Conservation (phyloP, 176 grass and related monocot genomes). For the Oryza longistaminata region DNA sequence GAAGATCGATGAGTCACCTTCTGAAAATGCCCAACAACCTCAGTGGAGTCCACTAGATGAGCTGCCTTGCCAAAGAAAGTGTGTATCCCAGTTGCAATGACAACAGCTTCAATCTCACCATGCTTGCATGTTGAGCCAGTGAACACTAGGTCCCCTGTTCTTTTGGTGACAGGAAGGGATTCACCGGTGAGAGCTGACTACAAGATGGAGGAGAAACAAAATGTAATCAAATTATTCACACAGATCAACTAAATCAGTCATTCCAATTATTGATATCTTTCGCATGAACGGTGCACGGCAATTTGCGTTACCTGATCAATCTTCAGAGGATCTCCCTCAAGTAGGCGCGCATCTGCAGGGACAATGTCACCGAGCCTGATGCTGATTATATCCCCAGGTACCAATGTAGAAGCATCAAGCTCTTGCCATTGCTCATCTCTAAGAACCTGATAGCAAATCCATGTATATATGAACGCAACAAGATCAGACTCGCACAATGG, state of each 20-base stretch:
- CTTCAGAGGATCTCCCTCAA: slow-evolving; percentile 82
- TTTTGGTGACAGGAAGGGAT: slow-evolving; percentile 75
- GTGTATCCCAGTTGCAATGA: slow-evolving; percentile 62
- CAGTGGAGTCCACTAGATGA: slow-evolving; percentile 75
- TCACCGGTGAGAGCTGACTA: slow-evolving; percentile 81
- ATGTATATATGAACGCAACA: slow-evolving; percentile 28
- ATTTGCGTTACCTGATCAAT: slow-evolving; percentile 69
- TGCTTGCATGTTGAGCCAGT: slow-evolving; percentile 81
- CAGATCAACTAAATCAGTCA: background rate
- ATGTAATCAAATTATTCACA: background rate
- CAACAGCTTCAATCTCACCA: slow-evolving; percentile 74
- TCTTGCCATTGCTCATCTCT: slow-evolving; percentile 78
- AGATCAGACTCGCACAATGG: background rate
- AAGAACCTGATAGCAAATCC: slow-evolving; percentile 42
- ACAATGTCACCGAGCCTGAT: slow-evolving; percentile 84
- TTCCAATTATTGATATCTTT: background rate
- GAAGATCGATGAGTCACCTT: slow-evolving; percentile 49
- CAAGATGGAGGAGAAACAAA: slow-evolving; percentile 18
- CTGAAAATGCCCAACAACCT: slow-evolving; percentile 78
- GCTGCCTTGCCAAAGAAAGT: slow-evolving; percentile 82
- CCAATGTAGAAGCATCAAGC: slow-evolving; percentile 61
- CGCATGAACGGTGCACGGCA: no score
- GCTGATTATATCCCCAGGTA: slow-evolving; percentile 77
- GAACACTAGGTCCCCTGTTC: slow-evolving; percentile 60
- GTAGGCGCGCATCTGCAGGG: slow-evolving; percentile 69